Conservation (phyloP, 805 yeast species). For the Nakazawaea pomicola region DNA sequence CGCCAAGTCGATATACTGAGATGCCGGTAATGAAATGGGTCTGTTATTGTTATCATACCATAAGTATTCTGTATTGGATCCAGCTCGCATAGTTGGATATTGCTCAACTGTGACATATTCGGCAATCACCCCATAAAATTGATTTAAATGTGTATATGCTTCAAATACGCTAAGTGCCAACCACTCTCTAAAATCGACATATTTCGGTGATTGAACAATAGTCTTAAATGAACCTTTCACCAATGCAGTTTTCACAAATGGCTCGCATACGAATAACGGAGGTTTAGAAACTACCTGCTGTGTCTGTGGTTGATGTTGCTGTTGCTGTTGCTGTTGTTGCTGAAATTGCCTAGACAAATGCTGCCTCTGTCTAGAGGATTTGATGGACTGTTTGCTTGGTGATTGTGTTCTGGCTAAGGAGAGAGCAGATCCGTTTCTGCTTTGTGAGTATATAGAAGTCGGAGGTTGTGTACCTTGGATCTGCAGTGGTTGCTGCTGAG, state of each 20-base stretch:
- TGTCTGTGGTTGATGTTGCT: slow-evolving; percentile 15
- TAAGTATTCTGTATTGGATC: slow-evolving; percentile 82
- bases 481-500: slow-evolving; percentile 1
- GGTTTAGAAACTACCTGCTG: slow-evolving; percentile 28
- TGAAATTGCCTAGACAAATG: slow-evolving; percentile 16
- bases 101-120: slow-evolving; percentile 89
- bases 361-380: slow-evolving; percentile 19
- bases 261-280: slow-evolving; percentile 83
- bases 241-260: slow-evolving; percentile 87
- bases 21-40: slow-evolving; percentile 83
- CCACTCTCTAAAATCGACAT: slow-evolving; percentile 96
- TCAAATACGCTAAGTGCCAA: slow-evolving; percentile 90
- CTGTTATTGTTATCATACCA: slow-evolving; percentile 82
- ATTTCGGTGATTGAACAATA: slow-evolving; percentile 90
- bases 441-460: slow-evolving; percentile 29
- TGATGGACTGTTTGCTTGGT: slow-evolving; percentile 39
- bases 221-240: slow-evolving; percentile 97
- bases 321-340: slow-evolving; percentile 21
- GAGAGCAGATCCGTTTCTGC: slow-evolving; percentile 38
- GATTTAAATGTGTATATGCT: slow-evolving; percentile 77
- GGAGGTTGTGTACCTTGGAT: slow-evolving; percentile 19
- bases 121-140: slow-evolving; percentile 84
- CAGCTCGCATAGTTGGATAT: slow-evolving; percentile 94
- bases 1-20: slow-evolving; percentile 88
- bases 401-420: slow-evolving; percentile 44